These are phyloP conservation scores for Zygosaccharomyces sapae DNA, from an alignment of 1,139 yeast genomes.

Conservation along the genomic window DNA sequence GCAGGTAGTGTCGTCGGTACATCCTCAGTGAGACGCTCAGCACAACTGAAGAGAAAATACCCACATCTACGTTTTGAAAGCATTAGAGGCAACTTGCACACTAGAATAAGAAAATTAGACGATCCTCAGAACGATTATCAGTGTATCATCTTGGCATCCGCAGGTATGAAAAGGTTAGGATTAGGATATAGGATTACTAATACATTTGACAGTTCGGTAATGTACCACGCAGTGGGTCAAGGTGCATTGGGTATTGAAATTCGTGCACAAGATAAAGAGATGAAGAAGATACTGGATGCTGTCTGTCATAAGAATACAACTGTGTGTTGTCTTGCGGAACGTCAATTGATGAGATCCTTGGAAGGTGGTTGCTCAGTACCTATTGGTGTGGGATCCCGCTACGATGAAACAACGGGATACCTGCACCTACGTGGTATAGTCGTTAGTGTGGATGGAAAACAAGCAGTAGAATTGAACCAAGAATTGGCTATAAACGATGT, in stretches of 20 bases:
- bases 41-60: conserved; percentile 59
- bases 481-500: conserved; percentile 28
- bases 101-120: conserved; percentile 67
- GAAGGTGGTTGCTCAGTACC: conserved; percentile 99
- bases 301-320: conserved; percentile 68
- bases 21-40: conserved; percentile 87
- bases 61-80: conserved; percentile 64
- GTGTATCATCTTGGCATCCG: conserved; percentile 86
- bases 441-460: conserved; percentile 77
- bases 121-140: conserved; percentile 60
- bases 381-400: conserved; percentile 76
- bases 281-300: conserved; percentile 54
- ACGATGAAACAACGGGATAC: conserved; percentile 42
- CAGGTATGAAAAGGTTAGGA: conserved; percentile 77
- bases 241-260: conserved; percentile 95
- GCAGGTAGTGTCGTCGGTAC: conserved; percentile 88
- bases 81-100: conserved; percentile 83
- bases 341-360: conserved; percentile 77
- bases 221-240: conserved; percentile 97
- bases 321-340: conserved; percentile 81
- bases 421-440: conserved; percentile 66
- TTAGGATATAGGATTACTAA: conserved; percentile 66
- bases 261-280: conserved; percentile 58
- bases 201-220: conserved; percentile 69
- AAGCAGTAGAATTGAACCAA: conserved; percentile 50